Evolutionary conservation across 2,329 filamentous ascomycete species (phyloP).

Genomic region (Cordyceps farinosa): DNA sequence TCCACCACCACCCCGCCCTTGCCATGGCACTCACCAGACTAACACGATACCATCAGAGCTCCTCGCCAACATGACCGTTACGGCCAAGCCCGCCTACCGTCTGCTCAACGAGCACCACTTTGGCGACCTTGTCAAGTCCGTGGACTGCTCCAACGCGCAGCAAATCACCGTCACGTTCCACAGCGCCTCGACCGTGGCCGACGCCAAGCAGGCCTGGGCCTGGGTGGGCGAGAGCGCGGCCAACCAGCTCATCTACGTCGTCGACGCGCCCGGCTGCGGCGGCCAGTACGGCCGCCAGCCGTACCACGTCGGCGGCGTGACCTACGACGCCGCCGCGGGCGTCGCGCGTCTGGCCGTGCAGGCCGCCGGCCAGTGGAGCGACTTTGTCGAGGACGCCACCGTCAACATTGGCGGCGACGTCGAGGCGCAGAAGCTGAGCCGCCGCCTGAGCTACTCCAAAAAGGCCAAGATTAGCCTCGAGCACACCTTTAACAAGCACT

Average conservation of each 20-base stretch:
- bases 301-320: slow-evolving; percentile 12
- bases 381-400: slow-evolving; percentile 14
- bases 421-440: background rate
- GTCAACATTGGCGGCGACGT: slow-evolving; percentile 15
- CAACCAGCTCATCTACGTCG: slow-evolving; percentile 16
- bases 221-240: slow-evolving; percentile 11
- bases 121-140: slow-evolving; percentile 12
- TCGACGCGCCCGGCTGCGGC: slow-evolving; percentile 15
- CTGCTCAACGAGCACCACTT: slow-evolving; percentile 18
- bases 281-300: slow-evolving; percentile 16
- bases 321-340: slow-evolving; percentile 3
- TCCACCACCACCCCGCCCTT: too few species aligned
- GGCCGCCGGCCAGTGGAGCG: slow-evolving; percentile 7
- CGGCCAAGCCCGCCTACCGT: slow-evolving; percentile 14
- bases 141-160: slow-evolving; percentile 16
- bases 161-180: slow-evolving; percentile 7
- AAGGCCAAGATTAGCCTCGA: slow-evolving; percentile 19
- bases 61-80: slow-evolving; percentile 18
- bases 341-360: slow-evolving; percentile 6
- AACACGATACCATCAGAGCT: slow-evolving; percentile 6
- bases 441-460: slow-evolving; percentile 15
- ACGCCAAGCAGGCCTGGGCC: slow-evolving; percentile 12
- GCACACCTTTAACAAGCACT: slow-evolving; percentile 18
- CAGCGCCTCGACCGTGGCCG: background rate
- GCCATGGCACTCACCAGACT: background rate